A percentile compares a stretch with the other conserved stretches of the same genome.
Conservation (phyloP, 2,329 filamentous ascomycete species). For the Dactylella cylindrospora region DNA sequence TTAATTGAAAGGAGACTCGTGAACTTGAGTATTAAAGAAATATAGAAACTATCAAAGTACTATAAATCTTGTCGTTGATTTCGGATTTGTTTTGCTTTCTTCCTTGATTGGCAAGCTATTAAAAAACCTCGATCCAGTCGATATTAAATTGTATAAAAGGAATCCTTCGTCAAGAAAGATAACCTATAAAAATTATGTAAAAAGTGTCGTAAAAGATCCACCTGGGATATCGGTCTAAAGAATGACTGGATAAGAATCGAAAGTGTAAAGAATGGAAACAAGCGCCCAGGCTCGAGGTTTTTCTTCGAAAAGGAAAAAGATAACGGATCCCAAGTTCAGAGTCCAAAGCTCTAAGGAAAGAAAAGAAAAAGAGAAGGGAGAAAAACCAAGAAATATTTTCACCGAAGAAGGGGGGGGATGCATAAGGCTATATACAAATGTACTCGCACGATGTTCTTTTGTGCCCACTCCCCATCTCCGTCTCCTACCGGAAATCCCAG, state of each 20-base stretch:
- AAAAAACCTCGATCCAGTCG: conserved; percentile 37
- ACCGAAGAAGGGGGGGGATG: conserved; percentile 2
- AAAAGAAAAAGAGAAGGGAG: conserved; percentile 9
- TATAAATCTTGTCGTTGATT: conserved; percentile 6
- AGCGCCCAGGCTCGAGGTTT: conserved; percentile 42
- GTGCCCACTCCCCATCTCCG: too few relatives aligned
- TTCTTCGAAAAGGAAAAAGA: conserved; percentile 4
- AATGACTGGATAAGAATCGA: conserved; percentile 8
- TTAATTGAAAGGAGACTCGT: background rate
- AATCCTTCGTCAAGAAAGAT: conserved; percentile 26
- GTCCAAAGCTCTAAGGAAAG: conserved; percentile 32
- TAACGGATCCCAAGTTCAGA: conserved; percentile 17
- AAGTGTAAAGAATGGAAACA: conserved; percentile 38
- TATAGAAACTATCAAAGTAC: conserved; percentile 40
- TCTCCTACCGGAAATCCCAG: too few relatives aligned
- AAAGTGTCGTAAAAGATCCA: conserved; percentile 44
- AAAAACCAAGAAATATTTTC: conserved; percentile 16
- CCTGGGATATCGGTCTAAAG: conserved; percentile 46
- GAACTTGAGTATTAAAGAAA: conserved; percentile 7
- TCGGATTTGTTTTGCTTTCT: background rate
- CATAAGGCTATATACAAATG: too few relatives aligned
- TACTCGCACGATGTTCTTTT: too few relatives aligned
- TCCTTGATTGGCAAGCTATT: conserved; percentile 3
- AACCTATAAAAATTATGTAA: conserved; percentile 21
- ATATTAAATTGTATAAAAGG: conserved; percentile 15